Conservation (phyloP, 495 filamentous ascomycete species). For the Aspergillus funiculosus region DNA sequence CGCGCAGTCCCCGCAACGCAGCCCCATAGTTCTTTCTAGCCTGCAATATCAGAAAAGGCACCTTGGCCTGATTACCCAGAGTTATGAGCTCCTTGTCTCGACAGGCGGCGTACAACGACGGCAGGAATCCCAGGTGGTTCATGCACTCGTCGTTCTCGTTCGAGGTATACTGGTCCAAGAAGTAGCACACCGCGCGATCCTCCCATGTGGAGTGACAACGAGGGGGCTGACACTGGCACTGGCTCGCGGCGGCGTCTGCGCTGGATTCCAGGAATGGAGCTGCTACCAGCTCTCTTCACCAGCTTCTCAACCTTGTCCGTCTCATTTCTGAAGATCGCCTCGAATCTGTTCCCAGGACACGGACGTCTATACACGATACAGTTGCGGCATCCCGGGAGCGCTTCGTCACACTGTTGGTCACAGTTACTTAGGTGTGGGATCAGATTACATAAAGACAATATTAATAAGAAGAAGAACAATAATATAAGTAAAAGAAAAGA, state of each 20-base stretch:
- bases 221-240: no score
- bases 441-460: neutral
- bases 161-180: constrained; percentile 41
- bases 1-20: constrained; percentile 29
- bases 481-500: constrained; percentile 1
- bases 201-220: constrained; percentile 39
- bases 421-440: constrained; percentile 15
- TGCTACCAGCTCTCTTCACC: constrained; percentile 23
- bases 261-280: constrained; percentile 5
- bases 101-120: constrained; percentile 30
- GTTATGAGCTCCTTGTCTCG: constrained; percentile 25
- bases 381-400: constrained; percentile 36
- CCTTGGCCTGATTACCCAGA: constrained; percentile 29
- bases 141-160: constrained; percentile 21
- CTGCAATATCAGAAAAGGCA: constrained; percentile 25
- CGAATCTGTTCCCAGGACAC: constrained; percentile 41
- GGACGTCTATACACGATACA: constrained; percentile 37
- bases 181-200: constrained; percentile 39
- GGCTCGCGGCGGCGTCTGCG: neutral
- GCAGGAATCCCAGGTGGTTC: constrained; percentile 35
- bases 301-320: constrained; percentile 29
- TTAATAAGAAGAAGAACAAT: constrained; percentile 3
- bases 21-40: constrained; percentile 34
- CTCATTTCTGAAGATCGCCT: constrained; percentile 39
- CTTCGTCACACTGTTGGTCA: constrained; percentile 40